Evolutionary conservation across 2,329 filamentous ascomycete species (phyloP).

Genomic region (Daldinia sp.): DNA sequence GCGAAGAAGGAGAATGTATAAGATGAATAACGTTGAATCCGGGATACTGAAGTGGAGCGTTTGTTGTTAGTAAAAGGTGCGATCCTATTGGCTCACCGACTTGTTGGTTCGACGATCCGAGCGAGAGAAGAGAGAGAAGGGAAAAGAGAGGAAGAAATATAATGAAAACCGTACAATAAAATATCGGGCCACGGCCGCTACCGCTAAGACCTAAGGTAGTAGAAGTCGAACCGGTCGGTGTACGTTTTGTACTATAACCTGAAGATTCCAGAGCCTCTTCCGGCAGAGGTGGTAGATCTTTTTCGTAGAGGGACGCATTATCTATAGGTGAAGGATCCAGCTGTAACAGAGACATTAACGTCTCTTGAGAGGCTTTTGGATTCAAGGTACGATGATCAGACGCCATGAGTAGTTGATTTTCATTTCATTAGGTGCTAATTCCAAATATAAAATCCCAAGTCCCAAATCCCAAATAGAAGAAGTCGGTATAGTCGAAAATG

Average conservation of each 20-base stretch:
- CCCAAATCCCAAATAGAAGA: no score
- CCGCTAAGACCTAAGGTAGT: slow-evolving; percentile 66
- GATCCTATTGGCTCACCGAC: slow-evolving; percentile 27
- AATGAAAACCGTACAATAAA: slow-evolving; percentile 67
- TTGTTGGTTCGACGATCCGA: no score
- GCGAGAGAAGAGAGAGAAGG: not conserved
- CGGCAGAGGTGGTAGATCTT: slow-evolving; percentile 54
- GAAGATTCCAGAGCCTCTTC: slow-evolving; percentile 49
- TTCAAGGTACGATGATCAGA: slow-evolving; percentile 48
- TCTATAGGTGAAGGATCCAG: slow-evolving; percentile 85
- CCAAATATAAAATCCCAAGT: no score
- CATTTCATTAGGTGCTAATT: not conserved
- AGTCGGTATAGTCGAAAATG: no score
- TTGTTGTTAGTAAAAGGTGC: slow-evolving; percentile 27
- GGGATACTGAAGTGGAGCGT: slow-evolving; percentile 62
- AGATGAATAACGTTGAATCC: slow-evolving; percentile 87
- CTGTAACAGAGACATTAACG: slow-evolving; percentile 73
- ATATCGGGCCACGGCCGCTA: slow-evolving; percentile 72
- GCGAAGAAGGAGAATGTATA: slow-evolving; percentile 84
- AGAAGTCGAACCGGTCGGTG: slow-evolving; percentile 49
- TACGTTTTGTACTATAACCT: slow-evolving; percentile 50
- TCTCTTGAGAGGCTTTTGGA: slow-evolving; percentile 58
- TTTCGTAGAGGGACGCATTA: slow-evolving; percentile 57
- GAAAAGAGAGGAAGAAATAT: not conserved
- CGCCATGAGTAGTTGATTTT: slow-evolving; percentile 30